Conservation (phyloP, 371 early-diverging fungal genomes). For the Saksenaea oblongispora region DNA sequence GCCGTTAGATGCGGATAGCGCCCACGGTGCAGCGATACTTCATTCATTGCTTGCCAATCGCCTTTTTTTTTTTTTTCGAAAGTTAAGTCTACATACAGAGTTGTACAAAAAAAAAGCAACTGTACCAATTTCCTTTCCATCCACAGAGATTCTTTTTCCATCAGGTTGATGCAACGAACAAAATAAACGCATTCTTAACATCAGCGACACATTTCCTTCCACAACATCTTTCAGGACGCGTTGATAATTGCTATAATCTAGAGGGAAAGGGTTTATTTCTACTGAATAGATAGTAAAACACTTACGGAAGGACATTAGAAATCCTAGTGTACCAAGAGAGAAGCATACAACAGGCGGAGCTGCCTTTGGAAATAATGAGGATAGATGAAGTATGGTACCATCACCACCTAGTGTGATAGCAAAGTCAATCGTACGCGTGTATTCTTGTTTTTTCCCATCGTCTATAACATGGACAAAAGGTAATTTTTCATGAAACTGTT, state of each 20-base stretch:
- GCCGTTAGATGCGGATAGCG: slow-evolving; percentile 80
- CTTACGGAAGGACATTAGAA: slow-evolving; percentile 81
- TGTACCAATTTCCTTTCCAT: slow-evolving; percentile 43
- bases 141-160: slow-evolving; percentile 49
- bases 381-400: slow-evolving; percentile 91
- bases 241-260: slow-evolving; percentile 66
- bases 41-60: slow-evolving; percentile 81
- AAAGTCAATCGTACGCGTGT: slow-evolving; percentile 73
- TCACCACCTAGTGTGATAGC: slow-evolving; percentile 96
- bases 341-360: slow-evolving; percentile 93
- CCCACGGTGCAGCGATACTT: slow-evolving; percentile 88
- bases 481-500: slow-evolving; percentile 49
- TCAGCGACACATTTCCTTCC: slow-evolving; percentile 58
- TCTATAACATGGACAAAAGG: slow-evolving; percentile 63
- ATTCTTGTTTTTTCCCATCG: slow-evolving; percentile 43
- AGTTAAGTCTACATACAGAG: neutral
- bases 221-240: slow-evolving; percentile 64
- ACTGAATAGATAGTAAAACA: neutral
- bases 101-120: neutral
- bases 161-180: slow-evolving; percentile 63
- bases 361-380: slow-evolving; percentile 76
- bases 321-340: slow-evolving; percentile 91
- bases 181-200: slow-evolving; percentile 76
- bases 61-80: too few relatives aligned
- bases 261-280: neutral